Conservation (phyloP, 2,329 filamentous ascomycete genomes). For the Fusarium euwallaceae region DNA sequence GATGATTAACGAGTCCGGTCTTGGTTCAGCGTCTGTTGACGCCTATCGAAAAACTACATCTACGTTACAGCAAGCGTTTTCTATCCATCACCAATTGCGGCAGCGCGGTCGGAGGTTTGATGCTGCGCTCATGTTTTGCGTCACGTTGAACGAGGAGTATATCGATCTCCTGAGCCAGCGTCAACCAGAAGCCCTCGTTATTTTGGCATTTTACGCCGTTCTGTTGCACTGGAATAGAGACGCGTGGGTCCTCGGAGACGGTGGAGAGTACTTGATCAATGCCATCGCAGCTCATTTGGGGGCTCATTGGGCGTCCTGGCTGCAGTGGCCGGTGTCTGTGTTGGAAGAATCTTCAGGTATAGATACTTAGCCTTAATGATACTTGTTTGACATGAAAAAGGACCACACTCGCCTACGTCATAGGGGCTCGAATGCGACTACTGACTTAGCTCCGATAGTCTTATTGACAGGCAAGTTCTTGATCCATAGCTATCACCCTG, state of each 20-base stretch:
- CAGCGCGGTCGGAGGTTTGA: background rate
- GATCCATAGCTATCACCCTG: background rate
- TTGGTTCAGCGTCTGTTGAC: background rate
- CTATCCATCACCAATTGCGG: background rate
- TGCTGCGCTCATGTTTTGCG: background rate
- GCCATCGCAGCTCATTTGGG: background rate
- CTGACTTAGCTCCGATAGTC: background rate
- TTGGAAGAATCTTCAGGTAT: background rate
- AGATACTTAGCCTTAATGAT: background rate
- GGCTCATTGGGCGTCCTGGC: background rate
- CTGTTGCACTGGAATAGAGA: background rate
- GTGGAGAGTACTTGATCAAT: background rate
- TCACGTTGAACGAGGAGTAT: background rate
- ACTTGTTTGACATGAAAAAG: no score
- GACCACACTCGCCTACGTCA: background rate
- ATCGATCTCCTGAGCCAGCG: background rate
- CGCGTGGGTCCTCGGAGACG: background rate
- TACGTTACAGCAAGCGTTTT: background rate
- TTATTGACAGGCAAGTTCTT: background rate
- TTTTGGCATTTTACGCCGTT: background rate
- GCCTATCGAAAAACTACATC: background rate
- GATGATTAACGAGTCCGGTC: background rate
- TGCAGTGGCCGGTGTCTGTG: background rate
- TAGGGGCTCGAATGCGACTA: background rate
- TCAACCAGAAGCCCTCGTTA: background rate